Evolutionary conservation across 176 grass and related monocot species (phyloP).

Genomic region (Oryza coarctata): DNA sequence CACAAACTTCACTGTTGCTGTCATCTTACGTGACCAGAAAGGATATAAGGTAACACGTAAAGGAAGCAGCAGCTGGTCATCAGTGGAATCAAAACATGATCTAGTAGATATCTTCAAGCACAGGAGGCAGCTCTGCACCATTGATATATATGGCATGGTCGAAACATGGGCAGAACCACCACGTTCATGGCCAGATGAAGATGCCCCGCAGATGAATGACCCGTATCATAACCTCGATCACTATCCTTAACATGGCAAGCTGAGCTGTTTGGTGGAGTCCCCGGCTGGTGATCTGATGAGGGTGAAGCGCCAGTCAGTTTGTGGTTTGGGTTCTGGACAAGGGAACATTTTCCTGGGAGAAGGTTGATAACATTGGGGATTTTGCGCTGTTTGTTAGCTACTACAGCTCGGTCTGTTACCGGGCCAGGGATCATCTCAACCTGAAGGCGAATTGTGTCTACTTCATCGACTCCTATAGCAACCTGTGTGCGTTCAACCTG

Average conservation of each 20-base stretch:
- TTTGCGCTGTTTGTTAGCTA: constrained; percentile 35
- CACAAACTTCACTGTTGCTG: constrained; percentile 42
- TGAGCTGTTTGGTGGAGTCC: constrained; percentile 42
- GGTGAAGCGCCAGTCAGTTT: constrained; percentile 38
- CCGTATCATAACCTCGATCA: neutral
- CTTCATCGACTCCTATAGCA: constrained; percentile 42
- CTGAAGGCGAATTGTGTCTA: constrained; percentile 55
- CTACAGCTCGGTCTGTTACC: constrained; percentile 40
- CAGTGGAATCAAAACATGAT: constrained; percentile 32
- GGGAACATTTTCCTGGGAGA: constrained; percentile 18
- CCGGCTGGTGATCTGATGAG: constrained; percentile 42
- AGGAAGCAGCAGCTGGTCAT: constrained; percentile 45
- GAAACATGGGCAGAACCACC: constrained; percentile 52
- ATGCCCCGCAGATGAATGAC: neutral
- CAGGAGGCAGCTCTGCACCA: constrained; percentile 41
- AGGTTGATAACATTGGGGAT: constrained; percentile 22
- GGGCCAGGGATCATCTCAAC: constrained; percentile 18
- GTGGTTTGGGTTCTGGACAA: constrained; percentile 38
- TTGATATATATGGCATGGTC: constrained; percentile 39
- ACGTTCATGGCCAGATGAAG: constrained; percentile 38
- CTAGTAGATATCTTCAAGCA: constrained; percentile 50
- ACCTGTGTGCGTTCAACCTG: constrained; percentile 43
- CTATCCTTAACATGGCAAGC: constrained; percentile 5
- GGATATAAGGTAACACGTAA: constrained; percentile 44
- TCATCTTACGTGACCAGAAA: constrained; percentile 30